Conservation (phyloP, 2,329 filamentous ascomycete species). For the Pestalotiopsis sp. region DNA sequence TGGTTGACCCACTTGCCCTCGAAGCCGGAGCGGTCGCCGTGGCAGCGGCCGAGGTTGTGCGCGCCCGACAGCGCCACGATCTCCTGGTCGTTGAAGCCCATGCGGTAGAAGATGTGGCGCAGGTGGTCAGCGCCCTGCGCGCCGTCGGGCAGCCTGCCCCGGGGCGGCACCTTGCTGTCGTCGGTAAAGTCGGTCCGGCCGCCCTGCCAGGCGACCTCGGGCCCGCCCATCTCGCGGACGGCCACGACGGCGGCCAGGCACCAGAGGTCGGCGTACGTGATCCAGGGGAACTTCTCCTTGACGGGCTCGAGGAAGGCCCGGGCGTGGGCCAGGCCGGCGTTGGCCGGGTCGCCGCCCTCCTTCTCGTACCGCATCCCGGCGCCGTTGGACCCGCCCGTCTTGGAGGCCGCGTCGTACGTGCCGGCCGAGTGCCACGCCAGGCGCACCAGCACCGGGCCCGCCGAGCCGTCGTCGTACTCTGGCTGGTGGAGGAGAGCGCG, state of each 20-base stretch:
- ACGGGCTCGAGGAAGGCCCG: conserved; percentile 66
- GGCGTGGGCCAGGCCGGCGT: conserved; percentile 66
- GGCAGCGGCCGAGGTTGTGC: conserved; percentile 78
- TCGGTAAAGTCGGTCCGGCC: conserved; percentile 66
- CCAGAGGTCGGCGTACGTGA: conserved; percentile 69
- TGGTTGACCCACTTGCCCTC: conserved; percentile 40
- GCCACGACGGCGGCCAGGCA: conserved; percentile 63
- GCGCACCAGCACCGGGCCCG: conserved; percentile 65
- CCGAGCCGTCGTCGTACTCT: conserved; percentile 66
- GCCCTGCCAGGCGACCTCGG: conserved; percentile 56
- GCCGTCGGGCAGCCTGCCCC: conserved; percentile 72
- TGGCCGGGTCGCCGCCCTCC: conserved; percentile 66
- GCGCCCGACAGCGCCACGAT: conserved; percentile 88
- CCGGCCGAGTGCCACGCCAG: conserved; percentile 68
- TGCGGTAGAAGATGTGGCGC: conserved; percentile 86
- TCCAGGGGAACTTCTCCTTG: conserved; percentile 62
- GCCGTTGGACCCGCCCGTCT: conserved; percentile 67
- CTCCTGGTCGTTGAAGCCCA: conserved; percentile 96
- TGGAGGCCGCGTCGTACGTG: conserved; percentile 60
- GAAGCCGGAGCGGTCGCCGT: conserved; percentile 33
- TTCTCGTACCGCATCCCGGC: conserved; percentile 68
- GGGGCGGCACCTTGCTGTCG: conserved; percentile 60
- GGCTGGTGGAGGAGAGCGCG: conserved; percentile 58
- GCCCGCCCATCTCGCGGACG: conserved; percentile 63
- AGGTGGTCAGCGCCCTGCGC: conserved; percentile 79